Evolutionary conservation across 495 filamentous ascomycete genomes (phyloP), one percentile per base, ranked within the genome.

Genomic region (Pseudoneurospora amorphoporcata): DNA sequence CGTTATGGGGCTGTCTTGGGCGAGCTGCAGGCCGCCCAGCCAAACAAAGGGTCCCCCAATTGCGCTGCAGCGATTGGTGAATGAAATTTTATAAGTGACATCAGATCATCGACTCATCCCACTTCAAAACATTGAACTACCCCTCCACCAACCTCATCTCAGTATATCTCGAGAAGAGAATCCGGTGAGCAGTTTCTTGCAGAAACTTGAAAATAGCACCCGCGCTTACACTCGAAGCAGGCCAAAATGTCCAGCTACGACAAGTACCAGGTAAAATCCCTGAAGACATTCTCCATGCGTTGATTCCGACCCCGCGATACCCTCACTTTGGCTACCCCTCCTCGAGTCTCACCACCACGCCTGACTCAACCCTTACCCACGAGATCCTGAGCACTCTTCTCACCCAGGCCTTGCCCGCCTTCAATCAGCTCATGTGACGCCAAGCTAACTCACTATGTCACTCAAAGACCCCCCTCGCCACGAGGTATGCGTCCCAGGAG

Each of bases 401-500:
- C 47, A 38, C 19, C 37, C 39, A 61, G 23, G 23, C 53, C 5
- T 32, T 32, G 32, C 12, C 23, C 53, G 32, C 10, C 23, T 61
- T 61, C 4, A 29, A 3, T 32, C 53, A 32, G 23, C 53, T 14
- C 53, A 32, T 12, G 7, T 61, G 53, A 61, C 23, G 16, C 23
- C 12, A 61, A 61, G 53, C 53, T 61, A 61, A 47, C 72, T 71
- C 16, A 83, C 78, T 86, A 39, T 37, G 39, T 9, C 14, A 19
- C 7, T 10, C 68, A 40, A 40, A 93, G 82, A 93, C 92, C 39
- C 88, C 91, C 72, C 84, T 94, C 75, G 89, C 87, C 78, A 87
- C 88, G 78, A 88, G 92, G 75, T 94, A 94, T 84, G 87, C 88
- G 75, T 92, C 82, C 75, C 71, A 72, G 35, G 87, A 88, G 76